Base-by-base conservation (phyloP, 73 alveolate genomes). In the Effrenium voratum region DNA sequence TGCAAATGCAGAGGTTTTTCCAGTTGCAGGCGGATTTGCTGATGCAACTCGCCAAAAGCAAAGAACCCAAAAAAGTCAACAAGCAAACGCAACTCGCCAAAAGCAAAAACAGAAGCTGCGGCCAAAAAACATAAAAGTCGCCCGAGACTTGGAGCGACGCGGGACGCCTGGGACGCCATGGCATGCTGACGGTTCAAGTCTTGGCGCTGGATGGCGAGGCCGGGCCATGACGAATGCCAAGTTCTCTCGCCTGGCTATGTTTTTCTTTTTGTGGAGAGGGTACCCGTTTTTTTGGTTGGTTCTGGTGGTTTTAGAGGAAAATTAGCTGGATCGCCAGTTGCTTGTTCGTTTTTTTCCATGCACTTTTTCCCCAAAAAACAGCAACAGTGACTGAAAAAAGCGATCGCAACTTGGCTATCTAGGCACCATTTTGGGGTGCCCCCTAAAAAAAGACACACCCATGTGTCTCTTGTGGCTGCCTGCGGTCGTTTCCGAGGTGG, bases 201-300 rank as follows among this genome's bases (percentile, higher is more conserved):
- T 38, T 73, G 2, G 84, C 84, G 4, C 40, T 73, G 84, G 84
- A 73, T 16, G 84, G 84, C 55, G 84, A 73, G 84, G 84, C 84
- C 2, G 81, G 36, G 3, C 30, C 30, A 19, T 5, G 46, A 19
- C 19, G 63, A 19, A 52, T 12, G 63, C 63, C 63, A 19, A 52
- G 63, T 8, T 52, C 63, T 52, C 19, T 19, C 26, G 63, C 63
- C 19, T 19, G 26, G 63, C 8, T 12, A 52, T 52, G 8, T 19
- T 52, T 52, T 19, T 52, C 63, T 12, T 8, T 12, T 12, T 19
- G 26, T 12, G 19, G 19, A 19, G 19, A 19, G 63, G 63, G 8
- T 19, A 8, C 19, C 26, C 8, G 63, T 8, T 8, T 52, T 19
- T 19, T 52, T 8, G 63, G 63, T 52, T 52, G 63, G 19, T 52